These are phyloP conservation scores for Cutaneotrichosporon sp. DNA, from an alignment of 1,284 basidiomycete species.

Conservation along the genomic window DNA sequence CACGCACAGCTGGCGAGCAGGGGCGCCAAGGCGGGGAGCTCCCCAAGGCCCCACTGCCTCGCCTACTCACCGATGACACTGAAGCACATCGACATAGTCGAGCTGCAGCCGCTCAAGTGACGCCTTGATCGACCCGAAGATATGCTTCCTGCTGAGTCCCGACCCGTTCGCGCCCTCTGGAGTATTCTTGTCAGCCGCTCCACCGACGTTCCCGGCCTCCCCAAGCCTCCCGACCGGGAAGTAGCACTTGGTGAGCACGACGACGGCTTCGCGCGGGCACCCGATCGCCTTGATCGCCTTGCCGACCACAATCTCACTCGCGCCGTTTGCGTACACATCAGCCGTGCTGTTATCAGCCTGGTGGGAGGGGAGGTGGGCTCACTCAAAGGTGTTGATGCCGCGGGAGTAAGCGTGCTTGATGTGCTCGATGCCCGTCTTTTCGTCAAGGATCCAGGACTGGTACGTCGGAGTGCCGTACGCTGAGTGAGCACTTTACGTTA, in stretches of 20 bases:
- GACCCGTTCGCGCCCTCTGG: slow-evolving; percentile 53
- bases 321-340: slow-evolving; percentile 58
- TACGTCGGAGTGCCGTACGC: slow-evolving; percentile 37
- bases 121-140: slow-evolving; percentile 67
- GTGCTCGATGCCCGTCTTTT: slow-evolving; percentile 45
- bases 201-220: slow-evolving; percentile 11
- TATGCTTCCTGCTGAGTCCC: slow-evolving; percentile 58
- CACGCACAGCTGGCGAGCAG: neutral
- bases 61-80: slow-evolving; percentile 56
- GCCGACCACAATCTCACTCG: slow-evolving; percentile 66
- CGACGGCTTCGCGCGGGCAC: slow-evolving; percentile 70
- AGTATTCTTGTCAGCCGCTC: slow-evolving; percentile 6
- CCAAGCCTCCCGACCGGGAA: slow-evolving; percentile 23
- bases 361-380: slow-evolving; percentile 6
- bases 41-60: neutral
- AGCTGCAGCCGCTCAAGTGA: slow-evolving; percentile 65
- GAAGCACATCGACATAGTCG: slow-evolving; percentile 66
- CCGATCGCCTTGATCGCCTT: slow-evolving; percentile 72
- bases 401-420: slow-evolving; percentile 47
- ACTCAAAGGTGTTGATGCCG: slow-evolving; percentile 50
- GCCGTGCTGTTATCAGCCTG: slow-evolving; percentile 32
- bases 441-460: slow-evolving; percentile 44
- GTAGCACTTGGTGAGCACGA: slow-evolving; percentile 68
- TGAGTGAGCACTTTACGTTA: slow-evolving; percentile 14
- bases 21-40: neutral